Evolutionary conservation across 108 stramenopile species (phyloP).

Genomic region (Discostella stelligeroides): DNA sequence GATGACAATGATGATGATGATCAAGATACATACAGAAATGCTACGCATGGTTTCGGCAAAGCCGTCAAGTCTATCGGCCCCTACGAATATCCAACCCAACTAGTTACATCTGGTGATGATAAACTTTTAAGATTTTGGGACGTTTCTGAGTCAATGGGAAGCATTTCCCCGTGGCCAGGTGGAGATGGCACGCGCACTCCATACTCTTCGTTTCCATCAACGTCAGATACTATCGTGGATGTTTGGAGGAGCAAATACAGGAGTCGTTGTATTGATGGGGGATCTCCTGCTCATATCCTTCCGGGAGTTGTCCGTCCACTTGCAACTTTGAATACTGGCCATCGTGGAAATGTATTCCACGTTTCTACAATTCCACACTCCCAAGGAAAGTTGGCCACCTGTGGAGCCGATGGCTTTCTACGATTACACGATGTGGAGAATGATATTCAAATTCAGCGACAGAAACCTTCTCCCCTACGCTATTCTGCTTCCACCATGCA

Average conservation of each 20-base stretch:
- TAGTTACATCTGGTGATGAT: constrained; percentile 83
- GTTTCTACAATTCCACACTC: constrained; percentile 57
- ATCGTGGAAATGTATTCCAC: constrained; percentile 80
- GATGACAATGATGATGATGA: background rate
- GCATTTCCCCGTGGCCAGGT: constrained; percentile 58
- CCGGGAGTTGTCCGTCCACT: constrained; percentile 71
- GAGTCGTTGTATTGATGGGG: constrained; percentile 13
- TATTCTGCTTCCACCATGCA: background rate
- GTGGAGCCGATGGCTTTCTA: constrained; percentile 82
- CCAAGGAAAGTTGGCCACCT: constrained; percentile 75
- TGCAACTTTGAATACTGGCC: constrained; percentile 71
- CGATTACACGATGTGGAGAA: constrained; percentile 58
- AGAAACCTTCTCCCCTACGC: constrained; percentile 21
- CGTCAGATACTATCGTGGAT: too few species aligned
- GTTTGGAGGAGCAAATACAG: too few species aligned
- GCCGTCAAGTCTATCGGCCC: constrained; percentile 11
- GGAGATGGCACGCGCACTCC: constrained; percentile 61
- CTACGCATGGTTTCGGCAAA: background rate
- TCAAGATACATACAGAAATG: background rate
- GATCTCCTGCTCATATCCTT: constrained; percentile 20
- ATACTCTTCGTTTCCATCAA: constrained; percentile 41
- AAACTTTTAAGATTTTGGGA: constrained; percentile 81
- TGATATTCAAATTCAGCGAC: constrained; percentile 21
- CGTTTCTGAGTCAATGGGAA: constrained; percentile 73
- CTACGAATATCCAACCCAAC: constrained; percentile 69